These are phyloP conservation scores for Venturia aucupariae DNA, from an alignment of 2,329 filamentous ascomycete species.

Conservation along the genomic window DNA sequence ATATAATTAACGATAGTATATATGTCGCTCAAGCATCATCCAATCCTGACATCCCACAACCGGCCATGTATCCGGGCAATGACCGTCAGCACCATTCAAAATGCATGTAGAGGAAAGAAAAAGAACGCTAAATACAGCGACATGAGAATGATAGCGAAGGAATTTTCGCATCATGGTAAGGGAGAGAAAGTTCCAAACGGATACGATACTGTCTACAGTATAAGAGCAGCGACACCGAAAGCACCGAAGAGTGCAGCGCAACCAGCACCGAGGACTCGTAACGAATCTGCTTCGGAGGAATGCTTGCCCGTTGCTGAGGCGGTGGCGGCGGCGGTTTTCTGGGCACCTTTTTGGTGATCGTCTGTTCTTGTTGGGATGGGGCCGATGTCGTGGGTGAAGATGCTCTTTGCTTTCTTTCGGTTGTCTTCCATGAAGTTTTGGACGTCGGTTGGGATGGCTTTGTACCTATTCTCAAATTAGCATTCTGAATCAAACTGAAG, in stretches of 20 bases:
- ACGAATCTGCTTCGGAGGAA: slow-evolving; percentile 3
- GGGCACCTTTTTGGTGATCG: not conserved
- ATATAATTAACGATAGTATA: not conserved
- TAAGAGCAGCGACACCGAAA: slow-evolving; percentile 6
- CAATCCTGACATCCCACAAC: not conserved
- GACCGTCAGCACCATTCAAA: slow-evolving; percentile 3
- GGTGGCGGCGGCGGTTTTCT: not conserved
- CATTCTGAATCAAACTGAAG: not conserved
- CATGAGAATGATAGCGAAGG: not conserved
- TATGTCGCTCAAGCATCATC: not conserved
- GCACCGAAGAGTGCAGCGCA: slow-evolving; percentile 8
- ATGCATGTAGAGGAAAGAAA: not conserved
- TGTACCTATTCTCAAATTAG: slow-evolving; percentile 2
- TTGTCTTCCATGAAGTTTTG: slow-evolving; percentile 11
- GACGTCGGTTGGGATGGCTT: slow-evolving; percentile 7
- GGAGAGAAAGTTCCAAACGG: not conserved
- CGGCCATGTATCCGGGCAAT: not conserved
- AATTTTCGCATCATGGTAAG: not conserved
- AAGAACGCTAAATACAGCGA: not conserved
- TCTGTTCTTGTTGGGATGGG: slow-evolving; percentile 5
- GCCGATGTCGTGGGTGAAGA: slow-evolving; percentile 11
- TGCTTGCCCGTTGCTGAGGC: slow-evolving; percentile 1
- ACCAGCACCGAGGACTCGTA: not conserved
- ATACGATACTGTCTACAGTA: not conserved
- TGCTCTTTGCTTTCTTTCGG: slow-evolving; percentile 11